Evolutionary conservation across 1,284 basidiomycete genomes (phyloP).

Genomic region (Cryptococcus sp.): DNA sequence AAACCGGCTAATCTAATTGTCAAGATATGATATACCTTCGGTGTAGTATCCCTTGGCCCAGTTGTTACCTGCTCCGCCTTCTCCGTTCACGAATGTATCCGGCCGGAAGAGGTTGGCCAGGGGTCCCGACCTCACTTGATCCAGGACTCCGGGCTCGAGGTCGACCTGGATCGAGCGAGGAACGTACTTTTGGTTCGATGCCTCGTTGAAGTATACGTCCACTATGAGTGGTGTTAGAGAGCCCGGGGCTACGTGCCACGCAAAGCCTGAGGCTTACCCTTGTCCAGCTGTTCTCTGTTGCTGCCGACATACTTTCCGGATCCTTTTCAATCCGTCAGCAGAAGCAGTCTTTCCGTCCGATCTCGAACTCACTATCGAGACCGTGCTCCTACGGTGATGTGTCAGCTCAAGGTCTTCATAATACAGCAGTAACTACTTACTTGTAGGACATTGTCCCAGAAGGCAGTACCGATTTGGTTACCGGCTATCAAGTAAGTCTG

Average conservation of each 20-base stretch:
- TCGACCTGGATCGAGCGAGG: constrained; percentile 91
- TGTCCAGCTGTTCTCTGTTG: constrained; percentile 45
- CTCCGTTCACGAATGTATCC: constrained; percentile 79
- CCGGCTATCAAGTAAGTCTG: constrained; percentile 30
- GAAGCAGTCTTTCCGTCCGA: constrained; percentile 1
- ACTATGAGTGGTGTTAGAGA: constrained; percentile 21
- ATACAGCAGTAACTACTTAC: constrained; percentile 20
- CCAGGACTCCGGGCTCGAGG: constrained; percentile 86
- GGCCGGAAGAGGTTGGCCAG: constrained; percentile 71
- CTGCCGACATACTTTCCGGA: constrained; percentile 47
- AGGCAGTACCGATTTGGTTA: constrained; percentile 50
- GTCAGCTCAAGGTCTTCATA: constrained; percentile 12
- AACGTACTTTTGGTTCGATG: constrained; percentile 63
- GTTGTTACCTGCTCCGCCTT: constrained; percentile 60
- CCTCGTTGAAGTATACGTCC: constrained; percentile 55
- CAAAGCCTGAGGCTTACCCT: constrained; percentile 23
- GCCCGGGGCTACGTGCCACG: no score
- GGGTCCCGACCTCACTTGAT: constrained; percentile 63
- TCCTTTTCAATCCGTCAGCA: constrained; percentile 15
- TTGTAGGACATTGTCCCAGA: constrained; percentile 52
- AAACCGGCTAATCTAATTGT: neutral
- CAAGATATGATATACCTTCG: constrained; percentile 62
- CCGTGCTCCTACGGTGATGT: constrained; percentile 41
- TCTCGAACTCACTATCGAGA: constrained; percentile 37
- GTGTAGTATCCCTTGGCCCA: constrained; percentile 67